phyloP scores from a whole-genome alignment of 192 early-diverging fungal genomes.

The Coemansia sp. region DNA sequence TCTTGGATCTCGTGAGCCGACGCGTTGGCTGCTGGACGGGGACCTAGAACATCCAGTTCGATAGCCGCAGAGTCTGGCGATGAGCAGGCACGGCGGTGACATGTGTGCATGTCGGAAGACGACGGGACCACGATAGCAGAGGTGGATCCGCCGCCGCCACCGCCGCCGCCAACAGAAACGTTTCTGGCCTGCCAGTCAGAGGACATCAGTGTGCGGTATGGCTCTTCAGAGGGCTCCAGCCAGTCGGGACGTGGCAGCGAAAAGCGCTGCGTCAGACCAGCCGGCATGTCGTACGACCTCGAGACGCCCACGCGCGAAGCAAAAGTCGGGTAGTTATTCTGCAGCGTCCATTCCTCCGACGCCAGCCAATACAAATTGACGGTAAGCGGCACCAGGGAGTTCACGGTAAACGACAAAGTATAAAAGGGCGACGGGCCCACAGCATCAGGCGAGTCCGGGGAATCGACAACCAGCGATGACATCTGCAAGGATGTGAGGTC shows the following conservation, averaged over 20 bases:
- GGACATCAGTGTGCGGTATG: constrained; percentile 32
- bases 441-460: constrained; percentile 6
- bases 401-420: constrained; percentile 32
- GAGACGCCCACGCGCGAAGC: constrained; percentile 25
- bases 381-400: constrained; percentile 33
- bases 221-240: constrained; percentile 36
- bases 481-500: constrained; percentile 31
- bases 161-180: neutral
- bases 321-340: constrained; percentile 19
- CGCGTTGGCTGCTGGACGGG: neutral
- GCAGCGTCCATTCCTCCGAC: constrained; percentile 28
- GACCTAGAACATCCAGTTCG: constrained; percentile 17
- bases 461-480: constrained; percentile 29
- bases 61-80: neutral
- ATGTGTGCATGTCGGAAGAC: neutral
- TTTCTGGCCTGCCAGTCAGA: constrained; percentile 46
- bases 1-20: constrained; percentile 35
- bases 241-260: constrained; percentile 34
- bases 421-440: constrained; percentile 30
- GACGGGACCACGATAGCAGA: neutral
- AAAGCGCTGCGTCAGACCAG: constrained; percentile 31
- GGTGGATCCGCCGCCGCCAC: neutral
- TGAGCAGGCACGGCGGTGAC: neutral
- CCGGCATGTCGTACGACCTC: constrained; percentile 22
- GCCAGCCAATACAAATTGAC: constrained; percentile 44